These are phyloP conservation scores for Alternaria alternata DNA, from an alignment of 2,329 filamentous ascomycete genomes.

Conservation along the genomic window DNA sequence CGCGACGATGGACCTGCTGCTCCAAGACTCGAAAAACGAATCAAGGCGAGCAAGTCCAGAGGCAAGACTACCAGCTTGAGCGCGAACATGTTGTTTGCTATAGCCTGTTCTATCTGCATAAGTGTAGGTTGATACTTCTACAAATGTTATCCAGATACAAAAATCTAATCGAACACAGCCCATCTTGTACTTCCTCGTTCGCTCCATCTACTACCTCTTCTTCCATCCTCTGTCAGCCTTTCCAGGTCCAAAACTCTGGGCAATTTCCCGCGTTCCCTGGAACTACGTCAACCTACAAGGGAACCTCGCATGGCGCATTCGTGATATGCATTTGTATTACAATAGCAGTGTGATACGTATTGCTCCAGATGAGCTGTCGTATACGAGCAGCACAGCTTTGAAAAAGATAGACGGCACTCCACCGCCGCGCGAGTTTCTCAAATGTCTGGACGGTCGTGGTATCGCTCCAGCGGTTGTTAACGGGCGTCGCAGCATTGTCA, in stretches of 20 bases:
- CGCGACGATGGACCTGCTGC: neutral
- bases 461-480: conserved; percentile 7
- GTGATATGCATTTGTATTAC: conserved; percentile 5
- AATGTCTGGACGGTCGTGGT: conserved; percentile 7
- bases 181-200: neutral
- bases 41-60: neutral
- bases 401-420: conserved; percentile 8
- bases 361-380: conserved; percentile 9
- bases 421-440: conserved; percentile 15
- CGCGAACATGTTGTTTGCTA: neutral
- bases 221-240: conserved; percentile 9
- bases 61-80: neutral
- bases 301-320: conserved; percentile 1
- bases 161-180: neutral
- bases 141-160: neutral
- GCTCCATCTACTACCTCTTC: conserved; percentile 4
- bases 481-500: conserved; percentile 3
- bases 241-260: conserved; percentile 17
- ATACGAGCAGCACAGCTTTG: conserved; percentile 1
- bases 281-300: conserved; percentile 6
- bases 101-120: neutral
- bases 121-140: neutral
- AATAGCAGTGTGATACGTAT: conserved; percentile 8
- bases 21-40: neutral
- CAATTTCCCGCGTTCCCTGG: conserved; percentile 11